Evolutionary conservation across 2,329 filamentous ascomycete species (phyloP), one percentile per base, ranked within the genome.

Genomic region (Fusarium kyushuense): DNA sequence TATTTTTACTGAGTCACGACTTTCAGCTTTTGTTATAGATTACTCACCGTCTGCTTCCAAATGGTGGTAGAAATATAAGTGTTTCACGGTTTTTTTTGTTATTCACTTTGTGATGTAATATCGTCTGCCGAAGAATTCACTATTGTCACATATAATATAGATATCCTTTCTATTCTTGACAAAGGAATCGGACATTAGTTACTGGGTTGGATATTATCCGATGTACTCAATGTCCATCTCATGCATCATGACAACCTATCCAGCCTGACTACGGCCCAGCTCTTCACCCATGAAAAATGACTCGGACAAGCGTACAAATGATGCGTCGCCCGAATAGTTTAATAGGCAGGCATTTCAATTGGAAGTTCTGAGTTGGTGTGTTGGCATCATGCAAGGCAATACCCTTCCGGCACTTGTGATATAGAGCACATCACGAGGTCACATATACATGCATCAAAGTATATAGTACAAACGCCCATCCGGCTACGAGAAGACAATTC

Each of bases 361-460:
- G 49, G 45, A 67, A 42, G 58, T 23, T 23, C 43, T 21, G 10
- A 42, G 29, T 32, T 38, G 58, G 53, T 62, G 65, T 33, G 59
- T 53, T 47, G 48, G 49, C 36, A 52, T 59, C 45, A 61, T 66
- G 68, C 65, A 71, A 46, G 35, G 46, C 42, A 47, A 42, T 45
- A 65, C 59, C 46, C 29, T 58, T 53, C 43, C 52, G 52, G 54
- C 54, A 61, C 35, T 52, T 53, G 45, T 59, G 42, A 46, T 48
- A 30, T 23, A 61, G 53, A 41, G 41, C 45, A 57, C 58, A 66
- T 58, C 49, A 46, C 54, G 41, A 58, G 60, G 55, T 61, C 54
- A 23, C 16, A 35, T 19, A 43, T 54, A 35, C 33, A 56, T 45
- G 36, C 40, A 29, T 41, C 43, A 32, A 49, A 41, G 55, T 43